These are phyloP conservation scores for Microcyclosporella mali DNA, from an alignment of 2,329 filamentous ascomycete genomes.

Conservation along the genomic window DNA sequence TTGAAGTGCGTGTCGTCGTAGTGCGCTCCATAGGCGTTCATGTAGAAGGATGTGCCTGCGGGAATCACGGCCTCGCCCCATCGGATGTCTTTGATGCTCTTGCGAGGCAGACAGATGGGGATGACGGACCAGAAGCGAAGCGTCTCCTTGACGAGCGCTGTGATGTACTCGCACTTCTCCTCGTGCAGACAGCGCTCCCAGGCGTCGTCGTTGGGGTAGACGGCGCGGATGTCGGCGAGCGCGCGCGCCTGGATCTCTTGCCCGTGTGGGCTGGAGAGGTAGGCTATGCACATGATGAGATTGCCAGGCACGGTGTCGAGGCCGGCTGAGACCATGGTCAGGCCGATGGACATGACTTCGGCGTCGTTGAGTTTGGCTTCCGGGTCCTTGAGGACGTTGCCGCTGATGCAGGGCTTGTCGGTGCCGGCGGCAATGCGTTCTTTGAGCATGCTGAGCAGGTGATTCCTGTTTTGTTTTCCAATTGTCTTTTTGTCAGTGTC, in stretches of 20 bases:
- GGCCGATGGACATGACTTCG: constrained; percentile 72
- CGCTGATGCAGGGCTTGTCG: constrained; percentile 62
- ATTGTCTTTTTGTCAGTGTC: no score
- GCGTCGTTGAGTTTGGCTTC: constrained; percentile 64
- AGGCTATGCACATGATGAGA: constrained; percentile 71
- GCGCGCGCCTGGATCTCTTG: constrained; percentile 65
- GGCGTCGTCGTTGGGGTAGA: constrained; percentile 68
- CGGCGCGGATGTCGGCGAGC: constrained; percentile 62
- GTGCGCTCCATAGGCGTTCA: constrained; percentile 70
- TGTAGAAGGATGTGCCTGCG: constrained; percentile 71
- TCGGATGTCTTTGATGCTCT: constrained; percentile 64
- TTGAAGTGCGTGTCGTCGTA: constrained; percentile 66
- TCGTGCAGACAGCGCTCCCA: constrained; percentile 68
- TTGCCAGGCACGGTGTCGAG: constrained; percentile 77
- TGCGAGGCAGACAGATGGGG: constrained; percentile 68
- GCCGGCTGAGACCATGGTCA: constrained; percentile 76
- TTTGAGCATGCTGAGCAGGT: constrained; percentile 55
- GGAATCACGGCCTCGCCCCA: constrained; percentile 64
- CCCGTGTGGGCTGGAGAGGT: constrained; percentile 61
- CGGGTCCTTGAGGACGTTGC: constrained; percentile 64
- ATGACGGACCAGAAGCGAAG: constrained; percentile 75
- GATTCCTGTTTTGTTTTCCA: no score
- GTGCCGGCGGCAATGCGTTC: constrained; percentile 56
- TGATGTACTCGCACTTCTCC: constrained; percentile 71
- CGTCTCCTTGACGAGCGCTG: constrained; percentile 71